Conservation (phyloP, 2,329 filamentous ascomycete genomes). For the Gliomastix tumulicola region DNA sequence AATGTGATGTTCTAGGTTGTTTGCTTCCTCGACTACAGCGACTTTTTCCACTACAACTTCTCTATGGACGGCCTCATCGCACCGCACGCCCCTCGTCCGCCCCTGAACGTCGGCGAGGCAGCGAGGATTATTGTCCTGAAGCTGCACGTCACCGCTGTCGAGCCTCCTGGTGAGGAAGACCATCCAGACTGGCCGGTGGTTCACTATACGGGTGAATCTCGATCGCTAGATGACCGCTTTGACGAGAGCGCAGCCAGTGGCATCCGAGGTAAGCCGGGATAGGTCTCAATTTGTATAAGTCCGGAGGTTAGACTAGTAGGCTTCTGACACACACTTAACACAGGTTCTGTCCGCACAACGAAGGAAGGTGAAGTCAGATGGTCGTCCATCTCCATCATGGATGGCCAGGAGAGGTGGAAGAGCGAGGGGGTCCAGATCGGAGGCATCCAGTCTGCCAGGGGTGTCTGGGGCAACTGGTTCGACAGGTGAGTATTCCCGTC, state of each 20-base stretch:
- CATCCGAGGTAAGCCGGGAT: conserved; percentile 54
- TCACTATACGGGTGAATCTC: conserved; percentile 57
- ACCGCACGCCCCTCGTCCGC: conserved; percentile 35
- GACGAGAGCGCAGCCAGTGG: conserved; percentile 64
- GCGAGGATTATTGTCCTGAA: conserved; percentile 65
- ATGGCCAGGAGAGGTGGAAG: conserved; percentile 65
- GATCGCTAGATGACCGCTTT: conserved; percentile 55
- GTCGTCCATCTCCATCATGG: conserved; percentile 60
- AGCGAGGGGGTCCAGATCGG: conserved; percentile 72
- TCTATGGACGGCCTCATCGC: conserved; percentile 30
- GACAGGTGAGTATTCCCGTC: conserved; percentile 64
- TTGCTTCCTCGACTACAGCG: conserved; percentile 58
- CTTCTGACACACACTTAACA: too few relatives aligned
- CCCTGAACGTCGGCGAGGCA: conserved; percentile 58
- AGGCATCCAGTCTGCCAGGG: conserved; percentile 55
- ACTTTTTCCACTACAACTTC: conserved; percentile 70
- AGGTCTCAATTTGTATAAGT: neutral
- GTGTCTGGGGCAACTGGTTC: conserved; percentile 72
- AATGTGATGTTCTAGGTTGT: too few relatives aligned
- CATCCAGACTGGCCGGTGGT: conserved; percentile 56
- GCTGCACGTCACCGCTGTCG: conserved; percentile 53
- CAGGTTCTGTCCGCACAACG: conserved; percentile 58
- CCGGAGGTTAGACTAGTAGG: neutral
- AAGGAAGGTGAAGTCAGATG: conserved; percentile 66
- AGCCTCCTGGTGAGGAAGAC: conserved; percentile 50